Evolutionary conservation across 164 flowering plant species (phyloP), one percentile per base, ranked within the genome.

Genomic region (Aristolochia californica): DNA sequence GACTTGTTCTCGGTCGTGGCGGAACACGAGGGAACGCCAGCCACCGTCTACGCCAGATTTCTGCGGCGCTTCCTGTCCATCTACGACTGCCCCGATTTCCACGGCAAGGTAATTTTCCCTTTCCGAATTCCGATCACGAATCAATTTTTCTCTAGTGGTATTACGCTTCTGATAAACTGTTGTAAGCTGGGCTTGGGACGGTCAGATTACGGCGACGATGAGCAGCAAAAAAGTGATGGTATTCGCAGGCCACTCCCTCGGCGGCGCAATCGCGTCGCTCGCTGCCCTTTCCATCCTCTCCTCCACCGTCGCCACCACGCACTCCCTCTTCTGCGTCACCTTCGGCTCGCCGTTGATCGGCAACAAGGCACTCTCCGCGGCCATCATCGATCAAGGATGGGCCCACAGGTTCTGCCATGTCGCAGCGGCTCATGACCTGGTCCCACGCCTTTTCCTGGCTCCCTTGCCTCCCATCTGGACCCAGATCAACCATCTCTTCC

Each of bases 301-400:
- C 48, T 68, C 70, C 14, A 34, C 77, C 44, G 30, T 27, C 43
- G 56, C 72, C 27, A 57, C 76, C 38, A 13, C 65, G 0, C 49
- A 48, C 3, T 57, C 75, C 24, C 62, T 83, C 20, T 66, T 88
- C 21, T 83, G 96, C 77, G 72, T 88, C 74, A 88, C 86, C 45
- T 88, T 78, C 44, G 96, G 96, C 49, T 79, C 96, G 16, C 89
- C 93, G 1, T 56, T 88, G 59, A 73, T 88, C 0, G 93, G 88
- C 16, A 83, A 88, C 44, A 68, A 64, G 18, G 65, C 85, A 18
- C 80, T 88, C 44, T 78, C 83, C 7, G 68, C 64, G 18, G 72
- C 77, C 15, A 71, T 85, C 43, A 77, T 75, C 23, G 70, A 78
- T 18, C 74, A 78, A 57, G 63, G 77, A 69, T 85, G 86, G 89